Base-by-base conservation (phyloP, 2,329 filamentous ascomycete genomes). In the Bipolaris zeicola region DNA sequence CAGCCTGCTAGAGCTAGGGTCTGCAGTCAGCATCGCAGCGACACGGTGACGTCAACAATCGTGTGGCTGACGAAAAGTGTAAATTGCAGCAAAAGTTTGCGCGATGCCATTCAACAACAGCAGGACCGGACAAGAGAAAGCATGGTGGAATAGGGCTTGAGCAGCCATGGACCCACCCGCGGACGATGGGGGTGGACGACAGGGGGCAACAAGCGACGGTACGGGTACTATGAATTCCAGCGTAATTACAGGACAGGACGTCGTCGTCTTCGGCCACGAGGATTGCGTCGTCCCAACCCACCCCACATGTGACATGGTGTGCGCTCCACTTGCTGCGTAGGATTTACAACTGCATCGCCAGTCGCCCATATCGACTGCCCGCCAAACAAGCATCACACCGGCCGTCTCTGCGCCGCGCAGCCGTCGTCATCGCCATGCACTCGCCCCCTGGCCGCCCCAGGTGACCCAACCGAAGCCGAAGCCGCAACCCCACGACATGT, bases 341-440 rank as follows among this genome's bases (percentile, higher is more conserved):
- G 7, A 28, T n/a, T 37, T 26, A 31, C 33, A 50, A 45, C n/a
- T 46, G 22, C 28, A 36, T 42, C 38, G 37, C 38, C 42, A 36
- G 42, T 31, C 36, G 44, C 36, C 38, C 16, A 44, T 50, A 52
- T 46, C 34, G 41, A 48, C 50, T 43, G 22, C 22, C 43, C 24
- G 47, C 41, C 50, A 46, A 43, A 48, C 53, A 31, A 22, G 5
- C 49, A 31, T 10, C 36, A 3, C 31, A 11, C 7, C 28, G 31
- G 38, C 41, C 39, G 49, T 45, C 52, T 52, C 48, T 54, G 55
- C 60, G 49, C 49, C 49, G 56, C 60, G 62, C 60, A 62, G 58
- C 49, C 50, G 41, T 58, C 50, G 49, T 42, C 39, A 57, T 61
- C 57, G 68, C 68, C 58, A 73, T 73, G 70, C 64, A 61, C 57